These are phyloP conservation scores for Saccharata proteae DNA, from an alignment of 2,329 filamentous ascomycete genomes.

Conservation along the genomic window DNA sequence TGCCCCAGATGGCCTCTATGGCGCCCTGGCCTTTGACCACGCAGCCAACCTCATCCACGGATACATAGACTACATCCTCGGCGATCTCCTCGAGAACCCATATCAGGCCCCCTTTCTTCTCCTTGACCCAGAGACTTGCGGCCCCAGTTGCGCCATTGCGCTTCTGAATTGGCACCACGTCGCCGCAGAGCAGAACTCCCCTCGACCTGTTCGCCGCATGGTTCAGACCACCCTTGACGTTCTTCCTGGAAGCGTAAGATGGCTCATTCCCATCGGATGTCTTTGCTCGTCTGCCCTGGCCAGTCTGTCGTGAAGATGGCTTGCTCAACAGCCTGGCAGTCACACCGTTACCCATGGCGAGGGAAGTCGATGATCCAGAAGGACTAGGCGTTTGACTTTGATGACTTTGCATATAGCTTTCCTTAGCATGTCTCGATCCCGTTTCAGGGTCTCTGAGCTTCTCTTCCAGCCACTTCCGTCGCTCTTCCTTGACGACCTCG, in stretches of 20 bases:
- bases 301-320: conserved; percentile 48
- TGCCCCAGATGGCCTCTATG: conserved; percentile 77
- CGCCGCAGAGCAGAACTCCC: conserved; percentile 84
- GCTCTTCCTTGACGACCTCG: conserved; percentile 84
- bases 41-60: conserved; percentile 64
- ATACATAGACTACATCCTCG: conserved; percentile 74
- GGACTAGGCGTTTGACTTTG: conserved; percentile 21
- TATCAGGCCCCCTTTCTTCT: conserved; percentile 84
- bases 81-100: conserved; percentile 98
- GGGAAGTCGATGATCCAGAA: conserved; percentile 25
- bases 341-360: conserved; percentile 67
- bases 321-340: conserved; percentile 83
- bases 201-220: conserved; percentile 66
- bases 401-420: conserved; percentile 18
- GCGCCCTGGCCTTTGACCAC: conserved; percentile 62
- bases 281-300: conserved; percentile 47
- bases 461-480: conserved; percentile 76
- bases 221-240: conserved; percentile 46
- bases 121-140: conserved; percentile 96
- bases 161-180: conserved; percentile 97
- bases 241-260: conserved; percentile 29
- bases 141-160: conserved; percentile 84
- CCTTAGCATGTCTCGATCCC: conserved; percentile 25
- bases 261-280: conserved; percentile 47
- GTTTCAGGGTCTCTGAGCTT: conserved; percentile 58